phyloP scores from a whole-genome alignment of 352 stramenopile species.

The Blastocystis sp. region DNA sequence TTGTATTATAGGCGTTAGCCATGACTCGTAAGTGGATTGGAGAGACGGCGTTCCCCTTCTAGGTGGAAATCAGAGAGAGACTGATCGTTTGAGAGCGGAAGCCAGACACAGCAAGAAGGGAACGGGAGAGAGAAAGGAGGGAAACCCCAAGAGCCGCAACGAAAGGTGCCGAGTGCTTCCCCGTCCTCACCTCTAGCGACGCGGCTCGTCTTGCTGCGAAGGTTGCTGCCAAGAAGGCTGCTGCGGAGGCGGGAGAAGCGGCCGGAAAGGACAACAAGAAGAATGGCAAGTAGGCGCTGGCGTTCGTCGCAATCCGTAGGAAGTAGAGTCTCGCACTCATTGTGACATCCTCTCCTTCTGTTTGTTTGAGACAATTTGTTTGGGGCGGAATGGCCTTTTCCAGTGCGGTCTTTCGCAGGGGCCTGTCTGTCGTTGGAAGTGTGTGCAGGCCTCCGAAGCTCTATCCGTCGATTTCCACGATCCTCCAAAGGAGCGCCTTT shows the following conservation, averaged over 20 bases:
- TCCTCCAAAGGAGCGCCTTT: no score
- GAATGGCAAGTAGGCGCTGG: slow-evolving; percentile 43
- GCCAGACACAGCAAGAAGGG: slow-evolving; percentile 58
- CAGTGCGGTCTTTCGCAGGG: not conserved
- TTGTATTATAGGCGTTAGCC: no score
- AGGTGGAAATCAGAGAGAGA: slow-evolving; percentile 60
- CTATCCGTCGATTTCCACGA: not conserved
- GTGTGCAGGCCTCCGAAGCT: not conserved
- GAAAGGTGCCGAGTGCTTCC: slow-evolving; percentile 1
- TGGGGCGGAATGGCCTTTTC: slow-evolving; percentile 7
- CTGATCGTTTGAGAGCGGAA: slow-evolving; percentile 43
- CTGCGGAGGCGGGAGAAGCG: not conserved
- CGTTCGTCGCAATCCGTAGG: not conserved
- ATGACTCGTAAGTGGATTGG: no score
- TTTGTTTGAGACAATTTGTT: slow-evolving; percentile 54
- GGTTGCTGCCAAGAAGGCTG: slow-evolving; percentile 50
- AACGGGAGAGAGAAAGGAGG: slow-evolving; percentile 53
- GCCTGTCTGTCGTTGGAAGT: no score
- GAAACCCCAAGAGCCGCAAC: slow-evolving; percentile 48
- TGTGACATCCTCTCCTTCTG: not conserved
- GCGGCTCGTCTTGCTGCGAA: slow-evolving; percentile 58
- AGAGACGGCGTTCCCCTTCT: not conserved
- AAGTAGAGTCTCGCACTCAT: not conserved
- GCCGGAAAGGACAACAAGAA: slow-evolving; percentile 15
- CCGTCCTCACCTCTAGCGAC: slow-evolving; percentile 15